These are phyloP conservation scores for Aspergillus sp. DNA, from an alignment of 2,329 filamentous ascomycete genomes.

Conservation along the genomic window DNA sequence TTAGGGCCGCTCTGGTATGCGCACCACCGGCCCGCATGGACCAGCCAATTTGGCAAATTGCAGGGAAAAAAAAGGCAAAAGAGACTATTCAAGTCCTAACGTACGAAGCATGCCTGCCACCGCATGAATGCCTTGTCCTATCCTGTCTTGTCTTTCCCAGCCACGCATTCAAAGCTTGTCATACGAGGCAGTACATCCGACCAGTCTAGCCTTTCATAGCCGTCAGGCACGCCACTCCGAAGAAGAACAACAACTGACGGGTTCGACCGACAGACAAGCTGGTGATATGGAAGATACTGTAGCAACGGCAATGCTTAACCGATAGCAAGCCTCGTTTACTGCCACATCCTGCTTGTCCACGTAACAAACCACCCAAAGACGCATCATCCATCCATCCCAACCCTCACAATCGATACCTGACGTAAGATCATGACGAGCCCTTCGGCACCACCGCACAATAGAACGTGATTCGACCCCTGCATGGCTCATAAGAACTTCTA, in stretches of 20 bases:
- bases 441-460: not conserved
- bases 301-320: not conserved
- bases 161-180: conserved; percentile 1
- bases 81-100: not conserved
- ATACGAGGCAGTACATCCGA: not conserved
- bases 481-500: not conserved
- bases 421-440: conserved; percentile 10
- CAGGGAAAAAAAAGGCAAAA: too few species aligned
- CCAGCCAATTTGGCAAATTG: not conserved
- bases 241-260: not conserved
- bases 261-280: not conserved
- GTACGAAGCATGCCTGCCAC: not conserved
- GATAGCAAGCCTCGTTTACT: not conserved
- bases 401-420: not conserved
- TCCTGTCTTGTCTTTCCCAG: not conserved
- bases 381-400: conserved; percentile 5
- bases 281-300: not conserved
- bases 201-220: conserved; percentile 1
- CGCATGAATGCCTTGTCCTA: not conserved
- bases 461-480: not conserved
- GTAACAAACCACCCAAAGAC: conserved; percentile 3
- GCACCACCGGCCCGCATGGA: not conserved
- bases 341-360: conserved; percentile 1
- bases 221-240: not conserved
- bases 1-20: not conserved